Base-by-base conservation (phyloP, 2,329 filamentous ascomycete species). In the Pseudocercospora musae region DNA sequence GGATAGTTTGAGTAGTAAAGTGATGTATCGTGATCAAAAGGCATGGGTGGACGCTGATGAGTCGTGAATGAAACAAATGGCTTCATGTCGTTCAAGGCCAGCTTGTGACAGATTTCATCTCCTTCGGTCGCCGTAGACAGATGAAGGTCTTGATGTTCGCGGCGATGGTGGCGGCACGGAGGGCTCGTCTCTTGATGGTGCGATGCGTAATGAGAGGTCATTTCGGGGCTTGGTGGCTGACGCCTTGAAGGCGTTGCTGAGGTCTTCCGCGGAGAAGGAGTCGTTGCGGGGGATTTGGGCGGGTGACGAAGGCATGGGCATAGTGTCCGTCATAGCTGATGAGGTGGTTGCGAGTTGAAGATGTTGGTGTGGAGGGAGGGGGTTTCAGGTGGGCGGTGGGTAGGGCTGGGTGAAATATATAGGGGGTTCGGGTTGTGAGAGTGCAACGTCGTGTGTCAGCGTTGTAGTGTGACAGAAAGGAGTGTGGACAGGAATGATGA, bases 221-320 rank as follows among this genome's bases (percentile, higher is more conserved):
- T 72, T 72, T 55, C 72, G 67, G 27, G 71, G 71, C 64, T 72
- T 75, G 48, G 62, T 56, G 40, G 68, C 71, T 1, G 73, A 73
- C 31, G 69, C 70, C 49, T 74, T 70, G 67, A 75, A 72, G 52
- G 73, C 73, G 44, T 71, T 69, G 66, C 66, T 62, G 64, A 75
- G 70, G 67, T 75, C 73, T 62, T 73, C 69, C 57, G 70, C 68
- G 29, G 69, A 72, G 72, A 75, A 75, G 57, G 72, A 74, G 69
- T 75, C 71, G 71, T 74, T 74, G 68, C 73, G 73, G 13, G 72
- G 70, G 56, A 75, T 65, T 15, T 57, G 46, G 25, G 62, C 66
- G 10, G 54, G 53, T 25, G 62, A 60, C 27, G 70, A 53, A 33
- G 73, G 72, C 46, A 69, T 50, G 18, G 73, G 73, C 69, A 75